phyloP scores from a whole-genome alignment of 768 basidiomycete species.

The Nevesoporus exiguus region DNA sequence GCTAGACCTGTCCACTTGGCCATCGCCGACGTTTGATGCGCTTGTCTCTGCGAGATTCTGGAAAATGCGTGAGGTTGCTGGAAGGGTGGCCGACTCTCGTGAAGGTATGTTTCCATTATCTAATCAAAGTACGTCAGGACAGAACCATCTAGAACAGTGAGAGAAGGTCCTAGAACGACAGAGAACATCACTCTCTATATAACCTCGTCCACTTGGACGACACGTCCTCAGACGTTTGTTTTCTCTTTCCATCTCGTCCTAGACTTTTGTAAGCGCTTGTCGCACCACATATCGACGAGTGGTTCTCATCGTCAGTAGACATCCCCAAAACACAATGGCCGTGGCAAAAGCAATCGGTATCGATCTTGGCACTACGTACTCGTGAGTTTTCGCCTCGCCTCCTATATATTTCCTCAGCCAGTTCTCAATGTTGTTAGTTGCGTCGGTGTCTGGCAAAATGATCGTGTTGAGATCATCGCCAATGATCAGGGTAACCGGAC shows the following conservation, averaged over 20 bases:
- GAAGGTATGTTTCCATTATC: conserved; percentile 26
- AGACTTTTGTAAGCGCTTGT: conserved; percentile 18
- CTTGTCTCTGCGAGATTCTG: neutral
- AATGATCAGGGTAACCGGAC: conserved; percentile 95
- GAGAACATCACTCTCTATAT: conserved; percentile 30
- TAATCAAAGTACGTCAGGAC: conserved; percentile 32
- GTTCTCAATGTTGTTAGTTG: conserved; percentile 52
- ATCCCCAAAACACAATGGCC: conserved; percentile 11
- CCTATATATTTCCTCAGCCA: conserved; percentile 1
- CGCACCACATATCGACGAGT: neutral
- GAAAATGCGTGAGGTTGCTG: neutral
- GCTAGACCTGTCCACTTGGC: conserved; percentile 22
- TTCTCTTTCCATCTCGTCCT: conserved; percentile 9
- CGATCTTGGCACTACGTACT: conserved; percentile 91
- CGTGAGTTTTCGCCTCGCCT: conserved; percentile 46
- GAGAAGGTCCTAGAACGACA: conserved; percentile 34
- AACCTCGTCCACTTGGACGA: conserved; percentile 11
- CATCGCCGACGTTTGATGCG: conserved; percentile 11
- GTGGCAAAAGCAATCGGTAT: conserved; percentile 87
- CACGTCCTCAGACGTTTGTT: conserved; percentile 10
- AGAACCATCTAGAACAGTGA: conserved; percentile 33
- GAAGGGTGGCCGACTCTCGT: neutral
- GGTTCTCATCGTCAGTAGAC: conserved; percentile 9
- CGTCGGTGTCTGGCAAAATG: conserved; percentile 99
- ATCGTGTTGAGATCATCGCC: conserved; percentile 98